Base-by-base conservation (phyloP, 257 asterid genomes). In the Gentiana dahurica region DNA sequence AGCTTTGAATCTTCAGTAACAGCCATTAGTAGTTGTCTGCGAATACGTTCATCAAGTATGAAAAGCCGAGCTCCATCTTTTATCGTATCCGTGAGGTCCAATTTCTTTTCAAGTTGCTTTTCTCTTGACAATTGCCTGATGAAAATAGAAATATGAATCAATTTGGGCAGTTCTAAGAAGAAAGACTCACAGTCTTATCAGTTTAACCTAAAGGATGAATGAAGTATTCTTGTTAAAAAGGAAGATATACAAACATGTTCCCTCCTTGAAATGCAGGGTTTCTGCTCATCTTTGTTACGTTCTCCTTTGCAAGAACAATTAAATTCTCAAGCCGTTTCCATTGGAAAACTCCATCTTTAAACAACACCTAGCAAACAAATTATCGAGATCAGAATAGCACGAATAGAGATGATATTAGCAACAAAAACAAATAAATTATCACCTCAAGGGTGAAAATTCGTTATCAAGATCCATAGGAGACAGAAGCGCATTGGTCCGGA, bases 301-400 rank as follows among this genome's bases (percentile, higher is more conserved):
- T 92, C 77, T 92, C 97, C 76, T 92, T 92, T n/a, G 99, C 99
- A 55, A 92, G 79, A 78, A 81, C 59, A 53, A 92, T 92, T 12
- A 92, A 84, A 69, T 92, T 92, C 77, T 92, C 99, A 5, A 92
- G 93, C 41, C 97, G 83, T 77, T 92, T 92, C 99, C 99, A 92
- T 74, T 92, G 99, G 78, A 92, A 92, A 71, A 82, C 81, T 53
- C 99, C 99, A 54, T 83, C 99, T 81, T 92, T 92, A 75, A 91
- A 92, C 71, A 92, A 73, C 66, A 92, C 99, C 99, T 92, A 76
- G 49, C 51, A 72, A 64, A 66, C 68, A 61, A 68, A 66, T 55
- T 60, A 54, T 36, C 59, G 53, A 11, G 38, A 57, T 57, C 24
- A 24, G 24, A 24, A 24, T 24, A 24, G 24, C 24, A 24, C 24